Evolutionary conservation across 2,329 filamentous ascomycete species (phyloP).

Genomic region (Geosmithia morbida): DNA sequence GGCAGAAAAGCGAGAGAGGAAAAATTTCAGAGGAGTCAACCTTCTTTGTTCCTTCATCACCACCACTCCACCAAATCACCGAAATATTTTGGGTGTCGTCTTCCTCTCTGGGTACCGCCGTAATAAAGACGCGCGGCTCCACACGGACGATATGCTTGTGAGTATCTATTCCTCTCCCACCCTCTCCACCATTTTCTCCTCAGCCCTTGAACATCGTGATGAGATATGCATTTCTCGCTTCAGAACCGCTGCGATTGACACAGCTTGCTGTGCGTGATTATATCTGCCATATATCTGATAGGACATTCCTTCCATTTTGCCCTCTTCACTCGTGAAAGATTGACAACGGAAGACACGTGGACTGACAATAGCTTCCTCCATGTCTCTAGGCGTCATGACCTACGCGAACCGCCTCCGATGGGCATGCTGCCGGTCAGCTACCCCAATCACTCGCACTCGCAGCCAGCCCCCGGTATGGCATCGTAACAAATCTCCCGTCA

Average conservation of each 20-base stretch:
- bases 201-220: conserved; percentile 17
- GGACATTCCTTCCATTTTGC: not conserved
- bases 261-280: conserved; percentile 28
- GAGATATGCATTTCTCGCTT: conserved; percentile 25
- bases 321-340: not conserved
- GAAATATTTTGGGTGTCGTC: not conserved
- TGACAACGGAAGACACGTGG: not conserved
- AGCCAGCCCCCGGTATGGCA: not conserved
- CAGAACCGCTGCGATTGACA: conserved; percentile 37
- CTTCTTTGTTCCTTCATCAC: not conserved
- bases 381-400: conserved; percentile 16
- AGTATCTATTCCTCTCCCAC: conserved; percentile 9
- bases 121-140: conserved; percentile 1
- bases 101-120: not conserved
- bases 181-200: not conserved
- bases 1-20: not conserved
- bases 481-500: not conserved
- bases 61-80: not conserved
- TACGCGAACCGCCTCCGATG: conserved; percentile 19
- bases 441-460: not conserved
- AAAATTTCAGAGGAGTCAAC: not conserved
- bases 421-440: conserved; percentile 12
- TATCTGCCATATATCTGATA: conserved; percentile 16
- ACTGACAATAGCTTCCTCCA: conserved; percentile 2
- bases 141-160: conserved; percentile 20